phyloP scores from a whole-genome alignment of 495 filamentous ascomycete species.

The Penicillium subrubescens region DNA sequence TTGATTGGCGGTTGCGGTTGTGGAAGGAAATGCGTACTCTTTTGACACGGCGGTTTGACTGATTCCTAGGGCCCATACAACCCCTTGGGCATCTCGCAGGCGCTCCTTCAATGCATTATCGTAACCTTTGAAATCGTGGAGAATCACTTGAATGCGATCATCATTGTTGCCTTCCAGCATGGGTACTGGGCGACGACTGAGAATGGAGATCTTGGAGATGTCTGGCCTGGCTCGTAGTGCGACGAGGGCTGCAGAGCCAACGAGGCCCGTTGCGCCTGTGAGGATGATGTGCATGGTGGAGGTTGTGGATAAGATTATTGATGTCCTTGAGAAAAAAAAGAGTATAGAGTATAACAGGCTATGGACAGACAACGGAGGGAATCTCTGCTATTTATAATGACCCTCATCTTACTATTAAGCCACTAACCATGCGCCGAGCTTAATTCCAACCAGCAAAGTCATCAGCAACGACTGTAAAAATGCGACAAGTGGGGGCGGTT shows the following conservation, averaged over 20 bases:
- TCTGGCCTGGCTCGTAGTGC: conserved; percentile 60
- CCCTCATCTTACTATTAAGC: neutral
- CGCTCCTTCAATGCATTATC: conserved; percentile 55
- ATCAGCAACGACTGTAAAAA: no score
- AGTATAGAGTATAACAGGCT: neutral
- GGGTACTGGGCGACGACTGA: conserved; percentile 64
- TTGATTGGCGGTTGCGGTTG: neutral
- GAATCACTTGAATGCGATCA: conserved; percentile 57
- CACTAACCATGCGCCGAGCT: neutral
- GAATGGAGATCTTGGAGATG: conserved; percentile 64
- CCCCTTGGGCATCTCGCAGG: conserved; percentile 63
- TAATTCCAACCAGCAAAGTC: neutral
- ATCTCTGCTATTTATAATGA: neutral
- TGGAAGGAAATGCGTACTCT: conserved; percentile 46
- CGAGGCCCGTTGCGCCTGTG: conserved; percentile 73
- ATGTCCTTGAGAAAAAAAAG: neutral
- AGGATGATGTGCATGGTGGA: conserved; percentile 69
- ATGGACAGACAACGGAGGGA: neutral
- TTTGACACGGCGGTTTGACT: conserved; percentile 58
- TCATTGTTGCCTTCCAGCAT: conserved; percentile 63
- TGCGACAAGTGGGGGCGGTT: neutral
- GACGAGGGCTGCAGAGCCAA: conserved; percentile 65
- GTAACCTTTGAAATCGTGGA: conserved; percentile 66
- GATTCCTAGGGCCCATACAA: conserved; percentile 72
- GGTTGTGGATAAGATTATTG: neutral